Evolutionary conservation across 2,329 filamentous ascomycete species (phyloP).

Genomic region (Lasiodiplodia hormozganensis): DNA sequence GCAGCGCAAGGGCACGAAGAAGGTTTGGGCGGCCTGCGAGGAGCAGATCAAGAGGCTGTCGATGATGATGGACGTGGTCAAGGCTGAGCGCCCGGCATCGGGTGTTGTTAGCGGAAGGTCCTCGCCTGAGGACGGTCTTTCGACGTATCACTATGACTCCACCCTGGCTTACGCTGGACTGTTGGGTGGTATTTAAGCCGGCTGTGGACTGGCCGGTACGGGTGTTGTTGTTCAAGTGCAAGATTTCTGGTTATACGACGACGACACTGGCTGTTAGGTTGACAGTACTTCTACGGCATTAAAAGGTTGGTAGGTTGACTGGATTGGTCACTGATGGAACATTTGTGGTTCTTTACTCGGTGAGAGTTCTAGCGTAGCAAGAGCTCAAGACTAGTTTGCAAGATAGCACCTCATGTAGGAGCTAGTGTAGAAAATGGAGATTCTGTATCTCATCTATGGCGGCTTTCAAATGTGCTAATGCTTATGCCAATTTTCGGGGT

Average conservation of each 20-base stretch:
- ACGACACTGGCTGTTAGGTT: background rate
- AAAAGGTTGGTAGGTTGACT: background rate
- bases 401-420: background rate
- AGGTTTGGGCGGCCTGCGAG: background rate
- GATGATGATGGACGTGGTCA: background rate
- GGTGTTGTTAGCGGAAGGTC: background rate
- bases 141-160: background rate
- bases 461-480: background rate
- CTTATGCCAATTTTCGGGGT: background rate
- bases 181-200: background rate
- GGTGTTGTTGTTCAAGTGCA: background rate
- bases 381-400: background rate
- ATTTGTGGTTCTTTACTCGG: background rate
- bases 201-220: background rate
- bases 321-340: background rate
- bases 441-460: background rate
- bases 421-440: background rate
- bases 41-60: slow-evolving; percentile 9
- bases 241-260: background rate
- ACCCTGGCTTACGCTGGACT: background rate
- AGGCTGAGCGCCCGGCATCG: background rate
- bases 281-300: background rate
- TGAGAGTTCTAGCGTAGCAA: background rate
- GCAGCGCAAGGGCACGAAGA: background rate
- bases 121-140: background rate